Evolutionary conservation across 371 early-diverging fungal genomes (phyloP).

Genomic region (Mucor irregularis): DNA sequence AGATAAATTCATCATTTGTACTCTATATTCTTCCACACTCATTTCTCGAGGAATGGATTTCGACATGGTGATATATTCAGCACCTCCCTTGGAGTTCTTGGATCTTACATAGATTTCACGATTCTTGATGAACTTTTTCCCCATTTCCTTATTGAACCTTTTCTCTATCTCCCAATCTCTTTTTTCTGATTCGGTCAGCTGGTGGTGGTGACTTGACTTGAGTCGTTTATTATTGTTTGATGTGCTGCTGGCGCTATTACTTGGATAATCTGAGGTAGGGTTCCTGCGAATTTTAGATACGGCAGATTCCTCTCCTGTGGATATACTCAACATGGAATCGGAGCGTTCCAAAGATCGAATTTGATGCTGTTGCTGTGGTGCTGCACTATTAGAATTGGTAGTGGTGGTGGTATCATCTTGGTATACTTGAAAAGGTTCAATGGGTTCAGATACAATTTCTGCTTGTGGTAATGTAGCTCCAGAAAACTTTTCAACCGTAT

Average conservation of each 20-base stretch:
- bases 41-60: not conserved
- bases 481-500: slow-evolving; percentile 46
- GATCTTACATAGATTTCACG: too few relatives aligned
- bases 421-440: slow-evolving; percentile 4
- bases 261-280: too few relatives aligned
- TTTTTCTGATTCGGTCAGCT: too few relatives aligned
- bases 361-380: too few relatives aligned
- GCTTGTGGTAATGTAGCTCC: slow-evolving; percentile 52
- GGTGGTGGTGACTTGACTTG: too few relatives aligned
- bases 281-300: not conserved
- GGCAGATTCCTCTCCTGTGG: not conserved
- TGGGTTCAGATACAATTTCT: not conserved
- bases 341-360: not conserved
- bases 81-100: not conserved
- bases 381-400: not conserved
- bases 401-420: too few relatives aligned
- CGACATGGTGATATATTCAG: slow-evolving; percentile 6
- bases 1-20: too few relatives aligned
- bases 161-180: too few relatives aligned
- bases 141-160: too few relatives aligned
- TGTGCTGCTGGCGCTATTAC: too few relatives aligned
- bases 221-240: too few relatives aligned
- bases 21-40: slow-evolving; percentile 29
- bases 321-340: not conserved
- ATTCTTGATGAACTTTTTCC: too few relatives aligned